A percentile compares a stretch with the other conserved stretches of the same genome.
Conservation (phyloP, 202 grass and related monocot genomes). For the Musa balbisiana region DNA sequence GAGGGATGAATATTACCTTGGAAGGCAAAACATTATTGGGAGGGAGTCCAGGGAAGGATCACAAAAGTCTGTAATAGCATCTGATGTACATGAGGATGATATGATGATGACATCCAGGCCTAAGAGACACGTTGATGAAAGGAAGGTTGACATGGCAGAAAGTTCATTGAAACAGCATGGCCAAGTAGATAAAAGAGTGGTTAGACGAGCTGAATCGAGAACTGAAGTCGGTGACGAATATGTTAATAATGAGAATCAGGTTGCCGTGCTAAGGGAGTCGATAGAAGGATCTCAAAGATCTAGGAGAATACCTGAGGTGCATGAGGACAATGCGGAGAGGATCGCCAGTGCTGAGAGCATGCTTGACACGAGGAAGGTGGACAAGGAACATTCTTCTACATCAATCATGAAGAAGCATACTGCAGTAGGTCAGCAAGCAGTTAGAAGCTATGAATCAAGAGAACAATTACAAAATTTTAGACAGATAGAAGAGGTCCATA, state of each 20-base stretch:
- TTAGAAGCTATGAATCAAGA: constrained; percentile 26
- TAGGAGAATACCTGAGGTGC: background rate
- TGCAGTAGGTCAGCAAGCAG: constrained; percentile 26
- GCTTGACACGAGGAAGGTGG: constrained; percentile 6
- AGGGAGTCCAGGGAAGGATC: constrained; percentile 32
- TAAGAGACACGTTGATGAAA: constrained; percentile 17
- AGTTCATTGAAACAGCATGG: constrained; percentile 26
- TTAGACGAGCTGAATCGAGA: constrained; percentile 1
- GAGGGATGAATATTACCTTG: constrained; percentile 30
- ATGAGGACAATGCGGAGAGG: background rate
- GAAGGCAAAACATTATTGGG: constrained; percentile 2
- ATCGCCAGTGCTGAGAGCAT: background rate
- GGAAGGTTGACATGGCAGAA: constrained; percentile 4
- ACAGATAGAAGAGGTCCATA: constrained; percentile 28
- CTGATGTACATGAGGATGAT: constrained; percentile 40
- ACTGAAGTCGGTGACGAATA: background rate
- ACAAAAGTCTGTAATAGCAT: constrained; percentile 49
- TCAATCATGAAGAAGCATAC: constrained; percentile 32
- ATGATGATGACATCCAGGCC: constrained; percentile 34
- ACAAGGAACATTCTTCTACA: background rate
- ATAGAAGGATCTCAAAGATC: background rate
- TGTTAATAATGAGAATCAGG: constrained; percentile 1
- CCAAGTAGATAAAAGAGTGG: constrained; percentile 11
- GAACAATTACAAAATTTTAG: constrained; percentile 33
- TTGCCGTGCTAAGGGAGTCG: background rate